Evolutionary conservation across 768 basidiomycete genomes (phyloP).

Genomic region (Mycena crocata): DNA sequence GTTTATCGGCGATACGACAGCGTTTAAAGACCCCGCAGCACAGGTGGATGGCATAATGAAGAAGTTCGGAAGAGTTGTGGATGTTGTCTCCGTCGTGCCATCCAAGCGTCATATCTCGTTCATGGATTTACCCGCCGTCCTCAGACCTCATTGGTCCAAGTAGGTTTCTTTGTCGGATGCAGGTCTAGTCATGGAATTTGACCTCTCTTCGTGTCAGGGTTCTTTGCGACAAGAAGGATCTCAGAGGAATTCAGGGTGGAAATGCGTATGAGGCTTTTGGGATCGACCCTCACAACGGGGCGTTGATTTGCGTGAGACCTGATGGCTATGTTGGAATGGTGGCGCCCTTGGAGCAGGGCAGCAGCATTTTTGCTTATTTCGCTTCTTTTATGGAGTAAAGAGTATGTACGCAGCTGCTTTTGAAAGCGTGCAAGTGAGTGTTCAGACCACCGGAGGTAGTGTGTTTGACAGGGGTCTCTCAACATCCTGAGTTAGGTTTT

Average conservation of each 20-base stretch:
- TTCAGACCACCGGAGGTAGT: too few relatives aligned
- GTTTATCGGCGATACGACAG: constrained; percentile 60
- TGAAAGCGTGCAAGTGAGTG: too few relatives aligned
- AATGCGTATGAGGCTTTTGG: constrained; percentile 70
- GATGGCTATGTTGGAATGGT: constrained; percentile 76
- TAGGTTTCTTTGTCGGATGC: constrained; percentile 39
- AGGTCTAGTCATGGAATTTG: background rate
- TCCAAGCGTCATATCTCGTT: constrained; percentile 54
- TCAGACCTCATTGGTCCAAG: constrained; percentile 73
- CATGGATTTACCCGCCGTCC: constrained; percentile 57
- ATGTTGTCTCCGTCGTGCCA: constrained; percentile 54
- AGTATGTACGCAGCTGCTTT: background rate
- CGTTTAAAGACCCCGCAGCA: constrained; percentile 42
- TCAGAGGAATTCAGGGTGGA: constrained; percentile 58
- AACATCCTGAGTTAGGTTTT: too few relatives aligned
- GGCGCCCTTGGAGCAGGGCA: constrained; percentile 57
- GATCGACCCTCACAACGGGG: constrained; percentile 54
- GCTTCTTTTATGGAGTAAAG: constrained; percentile 51
- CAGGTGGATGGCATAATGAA: constrained; percentile 45
- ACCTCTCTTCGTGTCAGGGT: constrained; percentile 52
- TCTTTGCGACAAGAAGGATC: constrained; percentile 66
- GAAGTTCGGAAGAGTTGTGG: constrained; percentile 53
- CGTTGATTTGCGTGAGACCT: constrained; percentile 67
- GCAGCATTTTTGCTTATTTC: constrained; percentile 61
- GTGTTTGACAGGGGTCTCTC: too few relatives aligned